Evolutionary conservation across 768 basidiomycete species (phyloP).

Genomic region (Tulasnella sp.): DNA sequence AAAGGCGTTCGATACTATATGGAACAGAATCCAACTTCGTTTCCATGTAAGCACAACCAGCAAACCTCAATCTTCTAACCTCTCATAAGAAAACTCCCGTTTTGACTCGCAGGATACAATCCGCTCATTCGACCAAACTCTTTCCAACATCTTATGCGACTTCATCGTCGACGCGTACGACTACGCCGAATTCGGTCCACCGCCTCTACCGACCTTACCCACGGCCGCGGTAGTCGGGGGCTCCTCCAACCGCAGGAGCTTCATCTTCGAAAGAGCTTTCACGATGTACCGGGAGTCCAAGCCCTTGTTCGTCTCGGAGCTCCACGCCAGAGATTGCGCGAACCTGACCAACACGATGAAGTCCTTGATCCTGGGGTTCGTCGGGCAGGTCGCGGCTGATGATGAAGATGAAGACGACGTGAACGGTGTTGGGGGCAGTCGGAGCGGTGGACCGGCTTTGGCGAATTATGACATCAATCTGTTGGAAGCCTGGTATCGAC

Average conservation of each 20-base stretch:
- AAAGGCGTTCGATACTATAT: background rate
- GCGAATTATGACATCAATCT: conserved; percentile 24
- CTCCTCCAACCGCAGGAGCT: background rate
- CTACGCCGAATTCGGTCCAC: conserved; percentile 12
- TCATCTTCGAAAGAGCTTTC: conserved; percentile 8
- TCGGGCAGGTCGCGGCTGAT: conserved; percentile 19
- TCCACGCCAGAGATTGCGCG: conserved; percentile 18
- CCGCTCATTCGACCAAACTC: background rate
- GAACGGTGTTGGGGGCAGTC: background rate
- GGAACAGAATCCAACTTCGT: conserved; percentile 1
- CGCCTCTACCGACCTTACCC: background rate
- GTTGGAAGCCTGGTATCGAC: conserved; percentile 23
- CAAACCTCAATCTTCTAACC: background rate
- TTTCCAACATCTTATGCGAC: background rate
- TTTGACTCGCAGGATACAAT: background rate
- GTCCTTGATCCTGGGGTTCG: conserved; percentile 24
- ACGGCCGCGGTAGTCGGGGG: conserved; percentile 1
- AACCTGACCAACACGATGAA: conserved; percentile 22
- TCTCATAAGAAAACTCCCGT: background rate
- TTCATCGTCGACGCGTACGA: conserved; percentile 23
- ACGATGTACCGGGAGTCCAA: background rate
- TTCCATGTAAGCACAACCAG: background rate
- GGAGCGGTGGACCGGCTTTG: background rate
- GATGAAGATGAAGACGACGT: conserved; percentile 12
- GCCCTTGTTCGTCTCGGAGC: background rate